Evolutionary conservation across 495 filamentous ascomycete genomes (phyloP).

Genomic region (Viridothelium virens): DNA sequence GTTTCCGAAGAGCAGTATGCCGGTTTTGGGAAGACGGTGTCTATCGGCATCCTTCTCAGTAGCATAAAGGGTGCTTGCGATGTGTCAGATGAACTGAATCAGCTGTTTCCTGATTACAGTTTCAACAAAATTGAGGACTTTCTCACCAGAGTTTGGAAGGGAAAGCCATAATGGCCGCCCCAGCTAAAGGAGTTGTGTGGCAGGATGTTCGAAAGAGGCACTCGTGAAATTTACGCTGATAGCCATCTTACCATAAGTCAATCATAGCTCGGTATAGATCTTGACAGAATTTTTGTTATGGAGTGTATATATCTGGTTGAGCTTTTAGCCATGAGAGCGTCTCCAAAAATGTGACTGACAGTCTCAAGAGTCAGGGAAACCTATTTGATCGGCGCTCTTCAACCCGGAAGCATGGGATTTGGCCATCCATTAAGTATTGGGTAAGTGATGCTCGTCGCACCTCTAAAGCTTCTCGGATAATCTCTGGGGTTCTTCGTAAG

Average conservation of each 20-base stretch:
- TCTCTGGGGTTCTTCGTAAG: constrained; percentile 15
- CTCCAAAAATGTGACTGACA: too few species aligned
- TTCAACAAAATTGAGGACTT: constrained; percentile 45
- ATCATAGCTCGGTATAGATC: neutral
- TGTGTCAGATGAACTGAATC: constrained; percentile 48
- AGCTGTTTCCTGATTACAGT: constrained; percentile 45
- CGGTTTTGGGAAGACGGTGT: constrained; percentile 30
- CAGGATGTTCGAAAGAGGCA: neutral
- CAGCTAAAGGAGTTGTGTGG: neutral
- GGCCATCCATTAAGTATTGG: too few species aligned
- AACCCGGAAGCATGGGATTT: too few species aligned
- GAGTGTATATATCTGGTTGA: too few species aligned
- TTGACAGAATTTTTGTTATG: too few species aligned
- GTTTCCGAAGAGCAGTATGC: constrained; percentile 39
- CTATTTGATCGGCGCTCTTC: too few species aligned
- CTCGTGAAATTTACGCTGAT: neutral
- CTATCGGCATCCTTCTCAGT: constrained; percentile 39
- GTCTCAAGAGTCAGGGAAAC: too few species aligned
- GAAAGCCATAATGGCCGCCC: too few species aligned
- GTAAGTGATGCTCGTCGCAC: constrained; percentile 14
- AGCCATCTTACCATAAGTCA: neutral
- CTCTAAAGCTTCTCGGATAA: constrained; percentile 15
- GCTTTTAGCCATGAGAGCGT: too few species aligned
- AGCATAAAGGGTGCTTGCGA: constrained; percentile 35
- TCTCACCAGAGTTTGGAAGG: constrained; percentile 41